Evolutionary conservation across 208 protist genomes (phyloP).

Genomic region (Acanthamoeba castellanii): DNA sequence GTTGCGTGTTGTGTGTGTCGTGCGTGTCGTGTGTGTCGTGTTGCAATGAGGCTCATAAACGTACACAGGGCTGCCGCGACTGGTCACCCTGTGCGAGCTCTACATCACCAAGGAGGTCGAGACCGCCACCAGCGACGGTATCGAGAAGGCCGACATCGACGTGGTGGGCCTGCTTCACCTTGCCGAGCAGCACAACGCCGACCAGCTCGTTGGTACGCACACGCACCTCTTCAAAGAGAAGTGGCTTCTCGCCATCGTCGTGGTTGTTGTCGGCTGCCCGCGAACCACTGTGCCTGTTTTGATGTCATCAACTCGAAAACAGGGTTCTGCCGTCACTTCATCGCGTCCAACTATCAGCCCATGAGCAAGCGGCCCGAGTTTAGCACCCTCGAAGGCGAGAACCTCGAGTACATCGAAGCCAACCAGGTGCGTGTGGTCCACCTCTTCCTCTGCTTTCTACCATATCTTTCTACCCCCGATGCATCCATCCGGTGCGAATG

Average conservation of each 20-base stretch:
- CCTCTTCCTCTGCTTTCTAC: not conserved
- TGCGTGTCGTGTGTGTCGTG: no score
- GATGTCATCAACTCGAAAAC: not conserved
- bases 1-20: no score
- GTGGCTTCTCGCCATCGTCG: no score
- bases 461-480: not conserved
- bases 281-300: no score
- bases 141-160: constrained; percentile 81
- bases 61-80: constrained; percentile 23
- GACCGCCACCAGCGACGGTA: constrained; percentile 59
- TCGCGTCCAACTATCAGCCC: constrained; percentile 81
- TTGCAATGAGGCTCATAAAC: not conserved
- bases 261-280: no score
- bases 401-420: constrained; percentile 73
- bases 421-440: constrained; percentile 35
- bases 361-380: constrained; percentile 77
- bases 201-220: constrained; percentile 69
- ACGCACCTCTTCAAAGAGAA: no score
- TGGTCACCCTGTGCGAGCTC: constrained; percentile 78
- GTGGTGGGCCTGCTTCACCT: constrained; percentile 77
- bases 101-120: constrained; percentile 79
- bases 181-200: constrained; percentile 76
- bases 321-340: constrained; percentile 80
- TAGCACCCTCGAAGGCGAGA: constrained; percentile 51
- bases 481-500: no score